Evolutionary conservation across 139 green algal species (phyloP).

Genomic region (Limnomonas spitsbergensis): DNA sequence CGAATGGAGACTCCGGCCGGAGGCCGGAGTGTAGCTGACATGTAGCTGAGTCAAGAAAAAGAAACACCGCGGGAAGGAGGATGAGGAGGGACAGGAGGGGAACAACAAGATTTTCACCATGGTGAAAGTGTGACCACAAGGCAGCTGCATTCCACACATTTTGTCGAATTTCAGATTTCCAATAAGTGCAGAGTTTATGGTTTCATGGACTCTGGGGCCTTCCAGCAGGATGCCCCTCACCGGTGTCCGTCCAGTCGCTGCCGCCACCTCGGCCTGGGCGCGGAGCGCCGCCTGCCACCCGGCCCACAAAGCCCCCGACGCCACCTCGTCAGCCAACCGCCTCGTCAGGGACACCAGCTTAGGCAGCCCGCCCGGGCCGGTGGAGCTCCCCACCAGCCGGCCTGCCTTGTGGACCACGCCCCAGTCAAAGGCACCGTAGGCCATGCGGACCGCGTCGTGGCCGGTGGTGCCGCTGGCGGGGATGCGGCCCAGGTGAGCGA

Average conservation of each 20-base stretch:
- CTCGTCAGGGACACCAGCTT: not conserved
- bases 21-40: too few relatives aligned
- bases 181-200: too few relatives aligned
- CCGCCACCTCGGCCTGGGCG: not conserved
- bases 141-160: too few relatives aligned
- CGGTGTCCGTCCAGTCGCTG: not conserved
- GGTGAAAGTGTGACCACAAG: too few relatives aligned
- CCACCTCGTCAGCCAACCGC: not conserved
- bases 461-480: not conserved
- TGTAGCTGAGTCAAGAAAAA: too few relatives aligned
- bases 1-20: too few relatives aligned
- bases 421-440: not conserved
- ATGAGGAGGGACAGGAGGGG: too few relatives aligned
- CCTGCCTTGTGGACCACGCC: constrained; percentile 3
- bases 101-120: too few relatives aligned
- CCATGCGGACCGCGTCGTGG: constrained; percentile 2
- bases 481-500: not conserved
- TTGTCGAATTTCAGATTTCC: too few relatives aligned
- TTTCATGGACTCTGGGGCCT: too few relatives aligned
- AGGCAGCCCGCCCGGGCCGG: not conserved
- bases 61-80: too few relatives aligned
- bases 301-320: not conserved
- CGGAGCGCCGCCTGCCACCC: not conserved
- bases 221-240: not conserved
- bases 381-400: not conserved